A percentile compares a stretch with the other conserved stretches of the same genome.
Conservation (phyloP, 108 stramenopile species). For the Pseudonitzschia multiseries region DNA sequence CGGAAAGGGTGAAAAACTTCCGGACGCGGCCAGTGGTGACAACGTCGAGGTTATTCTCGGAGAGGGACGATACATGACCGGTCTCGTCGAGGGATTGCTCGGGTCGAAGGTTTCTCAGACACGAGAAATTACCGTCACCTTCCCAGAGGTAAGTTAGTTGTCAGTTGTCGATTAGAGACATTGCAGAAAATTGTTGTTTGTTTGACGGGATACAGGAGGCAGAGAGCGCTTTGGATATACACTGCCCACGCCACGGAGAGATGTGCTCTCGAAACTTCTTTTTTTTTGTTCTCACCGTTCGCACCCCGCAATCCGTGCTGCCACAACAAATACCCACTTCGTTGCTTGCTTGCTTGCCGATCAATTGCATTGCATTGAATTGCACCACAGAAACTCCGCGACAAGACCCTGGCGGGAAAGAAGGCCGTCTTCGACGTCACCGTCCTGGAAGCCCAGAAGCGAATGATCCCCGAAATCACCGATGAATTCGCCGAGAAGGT, state of each 20-base stretch:
- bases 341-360: too few species aligned
- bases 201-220: too few species aligned
- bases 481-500: constrained; percentile 89
- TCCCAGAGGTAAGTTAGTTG: constrained; percentile 74
- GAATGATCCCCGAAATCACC: constrained; percentile 80
- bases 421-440: constrained; percentile 91
- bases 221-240: too few species aligned
- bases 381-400: constrained; percentile 56
- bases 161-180: too few species aligned
- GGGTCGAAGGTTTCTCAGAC: constrained; percentile 82
- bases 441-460: constrained; percentile 67
- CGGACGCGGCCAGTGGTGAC: constrained; percentile 85
- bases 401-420: constrained; percentile 86
- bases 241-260: too few species aligned
- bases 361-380: too few species aligned
- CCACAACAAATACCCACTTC: too few species aligned
- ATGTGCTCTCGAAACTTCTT: background rate
- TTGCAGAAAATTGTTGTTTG: background rate
- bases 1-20: constrained; percentile 79
- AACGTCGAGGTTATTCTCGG: constrained; percentile 82
- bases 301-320: background rate
- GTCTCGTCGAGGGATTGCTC: constrained; percentile 81
- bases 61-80: constrained; percentile 85
- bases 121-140: constrained; percentile 61
- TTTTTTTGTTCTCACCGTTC: background rate